Evolutionary conservation across 2,329 filamentous ascomycete species (phyloP), one percentile per base, ranked within the genome.

Genomic region (Talaromyces pinophilus): DNA sequence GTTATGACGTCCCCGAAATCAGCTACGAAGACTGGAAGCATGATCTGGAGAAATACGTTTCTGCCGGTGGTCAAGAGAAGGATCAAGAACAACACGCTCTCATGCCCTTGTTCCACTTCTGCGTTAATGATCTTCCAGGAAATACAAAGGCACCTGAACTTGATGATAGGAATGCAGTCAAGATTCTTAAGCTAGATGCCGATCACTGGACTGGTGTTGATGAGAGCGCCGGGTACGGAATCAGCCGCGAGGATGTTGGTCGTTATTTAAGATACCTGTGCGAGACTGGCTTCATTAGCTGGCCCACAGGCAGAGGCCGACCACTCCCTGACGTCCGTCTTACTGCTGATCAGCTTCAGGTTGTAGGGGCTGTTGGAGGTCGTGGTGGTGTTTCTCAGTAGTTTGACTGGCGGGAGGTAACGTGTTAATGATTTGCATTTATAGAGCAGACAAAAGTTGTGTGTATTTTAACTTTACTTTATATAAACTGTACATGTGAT

Each of bases 41-140:
- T 35, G 84, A 85, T 70, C 83, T 96, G 67, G 86, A 91, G 78
- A 78, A 83, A 62, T 92, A 91, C 73, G 89, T 93, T 67, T 85
- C 85, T 25, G 84, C 82, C 15, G 83, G 82, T 59, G 75, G 62
- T 2, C 66, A 67, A 8, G 66, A 82, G 2, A 85, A 87, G 62
- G 85, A 85, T 61, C 77, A 86, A 66, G 88, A 91, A 44, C 87
- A 91, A 76, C 87, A 90, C 72, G 91, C 91, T 0, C 83, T 94
- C 68, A 86, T 91, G 79, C 90, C 90, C 0, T 84, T 93, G 5
- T 91, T 90, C 77, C 89, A 92, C 76, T 90, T 92, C 77, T 89
- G 88, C 50, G 87, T 87, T 25, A 85, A 85, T 28, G 87, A 92
- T 76, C 81, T 93, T n/a, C 90, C 90, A 0, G 83, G 84, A 48